A percentile compares a stretch with the other conserved stretches of the same genome.
phyloP scores from a whole-genome alignment of 345 rosid genomes.

The Arabis alpina region DNA sequence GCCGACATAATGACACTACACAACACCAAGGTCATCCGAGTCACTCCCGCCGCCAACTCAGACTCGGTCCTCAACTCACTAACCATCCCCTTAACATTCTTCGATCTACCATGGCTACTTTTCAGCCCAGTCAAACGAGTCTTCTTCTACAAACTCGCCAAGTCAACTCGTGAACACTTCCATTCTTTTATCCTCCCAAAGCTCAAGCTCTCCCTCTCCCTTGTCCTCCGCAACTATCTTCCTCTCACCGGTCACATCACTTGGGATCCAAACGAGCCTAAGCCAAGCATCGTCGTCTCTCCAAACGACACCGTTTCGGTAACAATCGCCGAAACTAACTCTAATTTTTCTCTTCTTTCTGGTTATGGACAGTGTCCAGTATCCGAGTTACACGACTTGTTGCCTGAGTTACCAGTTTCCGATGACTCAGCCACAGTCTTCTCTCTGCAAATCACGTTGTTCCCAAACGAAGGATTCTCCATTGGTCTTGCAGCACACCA shows the following conservation, averaged over 20 bases:
- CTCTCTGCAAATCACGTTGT: constrained; percentile 45
- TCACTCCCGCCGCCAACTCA: constrained; percentile 33
- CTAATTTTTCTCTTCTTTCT: constrained; percentile 37
- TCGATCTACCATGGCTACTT: constrained; percentile 41
- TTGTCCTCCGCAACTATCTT: constrained; percentile 43
- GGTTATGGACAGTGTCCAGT: constrained; percentile 17
- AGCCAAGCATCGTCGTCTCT: constrained; percentile 40
- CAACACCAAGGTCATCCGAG: constrained; percentile 12
- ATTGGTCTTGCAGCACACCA: constrained; percentile 41
- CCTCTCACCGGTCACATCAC: constrained; percentile 45
- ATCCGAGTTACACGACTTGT: constrained; percentile 30
- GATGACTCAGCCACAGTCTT: constrained; percentile 27
- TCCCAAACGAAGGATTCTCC: constrained; percentile 43
- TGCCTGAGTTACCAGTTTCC: constrained; percentile 24
- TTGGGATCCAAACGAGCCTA: constrained; percentile 29
- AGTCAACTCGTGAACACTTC: constrained; percentile 31
- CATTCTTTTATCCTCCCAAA: constrained; percentile 43
- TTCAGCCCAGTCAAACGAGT: constrained; percentile 41
- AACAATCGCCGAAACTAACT: constrained; percentile 37
- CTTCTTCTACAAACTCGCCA: constrained; percentile 44
- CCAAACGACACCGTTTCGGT: constrained; percentile 37
- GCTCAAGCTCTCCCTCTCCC: constrained; percentile 49
- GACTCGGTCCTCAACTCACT: constrained; percentile 15
- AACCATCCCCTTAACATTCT: constrained; percentile 42
- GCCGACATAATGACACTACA: neutral